Evolutionary conservation across 495 filamentous ascomycete species (phyloP).

Genomic region (Zalerion maritima): DNA sequence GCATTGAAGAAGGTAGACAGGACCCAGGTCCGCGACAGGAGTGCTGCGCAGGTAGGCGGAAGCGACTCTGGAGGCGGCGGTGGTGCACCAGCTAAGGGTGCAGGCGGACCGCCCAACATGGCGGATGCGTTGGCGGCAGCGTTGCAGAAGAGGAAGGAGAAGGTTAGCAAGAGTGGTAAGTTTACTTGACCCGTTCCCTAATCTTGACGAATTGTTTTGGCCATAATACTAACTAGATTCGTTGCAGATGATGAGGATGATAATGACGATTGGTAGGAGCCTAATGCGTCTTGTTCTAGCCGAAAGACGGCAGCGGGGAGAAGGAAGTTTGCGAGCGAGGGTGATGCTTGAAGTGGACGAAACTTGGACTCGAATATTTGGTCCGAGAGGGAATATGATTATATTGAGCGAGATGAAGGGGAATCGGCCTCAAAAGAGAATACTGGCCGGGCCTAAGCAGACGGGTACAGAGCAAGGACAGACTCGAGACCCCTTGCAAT

Average conservation of each 20-base stretch:
- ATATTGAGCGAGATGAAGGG: too few relatives aligned
- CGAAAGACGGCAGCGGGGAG: too few relatives aligned
- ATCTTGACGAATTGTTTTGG: slow-evolving; percentile 1
- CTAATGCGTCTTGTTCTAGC: too few relatives aligned
- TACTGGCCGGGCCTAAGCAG: too few relatives aligned
- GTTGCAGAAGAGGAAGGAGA: slow-evolving; percentile 66
- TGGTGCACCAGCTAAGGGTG: slow-evolving; percentile 32
- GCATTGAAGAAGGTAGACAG: slow-evolving; percentile 71
- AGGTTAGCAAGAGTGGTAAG: slow-evolving; percentile 85
- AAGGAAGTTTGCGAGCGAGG: too few relatives aligned
- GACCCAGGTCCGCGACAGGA: slow-evolving; percentile 65
- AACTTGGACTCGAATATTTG: too few relatives aligned
- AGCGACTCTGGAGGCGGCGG: slow-evolving; percentile 40
- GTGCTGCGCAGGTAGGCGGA: slow-evolving; percentile 49
- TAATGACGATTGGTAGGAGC: slow-evolving; percentile 66
- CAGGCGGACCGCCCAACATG: slow-evolving; percentile 54
- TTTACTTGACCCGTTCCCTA: slow-evolving; percentile 10
- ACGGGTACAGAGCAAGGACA: too few relatives aligned
- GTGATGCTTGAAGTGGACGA: too few relatives aligned
- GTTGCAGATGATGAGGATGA: slow-evolving; percentile 64
- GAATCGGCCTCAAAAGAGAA: too few relatives aligned
- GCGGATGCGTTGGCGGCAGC: slow-evolving; percentile 69
- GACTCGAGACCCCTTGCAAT: too few relatives aligned
- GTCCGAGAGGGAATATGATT: too few relatives aligned
- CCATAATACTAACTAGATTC: slow-evolving; percentile 15